Evolutionary conservation across 441 rosid species (phyloP).

Genomic region (Pelargonium myrrhifolium): DNA sequence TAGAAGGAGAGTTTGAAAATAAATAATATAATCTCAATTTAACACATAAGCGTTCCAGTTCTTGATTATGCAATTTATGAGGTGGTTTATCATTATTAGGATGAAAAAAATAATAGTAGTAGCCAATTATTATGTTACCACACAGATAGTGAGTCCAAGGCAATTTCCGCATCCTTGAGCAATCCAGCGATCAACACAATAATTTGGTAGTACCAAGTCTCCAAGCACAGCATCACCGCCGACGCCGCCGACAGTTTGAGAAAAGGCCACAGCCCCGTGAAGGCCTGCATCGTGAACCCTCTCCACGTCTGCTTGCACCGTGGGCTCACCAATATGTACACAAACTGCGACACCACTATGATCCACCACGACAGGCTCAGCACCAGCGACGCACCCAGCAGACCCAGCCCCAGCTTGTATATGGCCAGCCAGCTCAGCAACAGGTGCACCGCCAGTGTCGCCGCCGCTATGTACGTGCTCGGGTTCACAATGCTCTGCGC

Average conservation of each 20-base stretch:
- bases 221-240: constrained; percentile 47
- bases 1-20: too few species aligned
- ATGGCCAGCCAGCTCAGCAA: constrained; percentile 39
- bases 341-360: constrained; percentile 38
- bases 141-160: constrained; percentile 41
- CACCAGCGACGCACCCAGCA: constrained; percentile 38
- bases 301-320: constrained; percentile 39
- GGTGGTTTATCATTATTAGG: too few species aligned
- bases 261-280: constrained; percentile 37
- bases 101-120: background rate
- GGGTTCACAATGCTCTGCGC: constrained; percentile 41
- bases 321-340: constrained; percentile 30
- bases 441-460: constrained; percentile 26
- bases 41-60: too few species aligned
- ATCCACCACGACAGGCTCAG: constrained; percentile 52
- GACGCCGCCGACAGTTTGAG: constrained; percentile 45
- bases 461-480: constrained; percentile 42
- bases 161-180: constrained; percentile 38
- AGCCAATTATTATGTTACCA: constrained; percentile 22
- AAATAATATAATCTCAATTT: too few species aligned
- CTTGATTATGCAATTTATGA: too few species aligned
- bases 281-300: constrained; percentile 38
- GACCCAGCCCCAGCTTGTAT: constrained; percentile 34
- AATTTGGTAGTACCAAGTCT: constrained; percentile 45
- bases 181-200: constrained; percentile 46